Base-by-base conservation (phyloP, 768 basidiomycete genomes). In the Leucocoprinus sp. region DNA sequence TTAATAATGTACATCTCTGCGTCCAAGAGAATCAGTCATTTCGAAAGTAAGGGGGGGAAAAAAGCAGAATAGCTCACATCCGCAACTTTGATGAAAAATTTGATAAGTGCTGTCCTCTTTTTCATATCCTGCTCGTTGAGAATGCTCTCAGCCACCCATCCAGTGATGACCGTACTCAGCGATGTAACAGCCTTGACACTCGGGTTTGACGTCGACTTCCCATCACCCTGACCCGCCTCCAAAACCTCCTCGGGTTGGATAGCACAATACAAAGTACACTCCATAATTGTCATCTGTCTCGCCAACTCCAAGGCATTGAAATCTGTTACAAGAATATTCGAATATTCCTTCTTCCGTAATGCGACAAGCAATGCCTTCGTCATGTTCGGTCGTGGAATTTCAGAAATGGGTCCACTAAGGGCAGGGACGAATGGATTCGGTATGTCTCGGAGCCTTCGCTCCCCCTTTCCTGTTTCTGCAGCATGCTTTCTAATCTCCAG, bases 61-160 rank as follows among this genome's bases (percentile, higher is more conserved):
- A 43, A 37, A 45, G 50, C 29, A 26, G 27, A 35, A 29, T 44
- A 49, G 67, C 90, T 64, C 58, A 91, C 90, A 60, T 93, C 88
- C 12, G 88, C 84, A 42, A 96, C 72, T 65, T 95, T 95, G 72
- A 96, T 84, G 59, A 91, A 95, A 63, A 89, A 93, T 63, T 93
- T 93, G 57, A 95, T 73, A 51, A 93, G 57, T 6, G 59, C 48
- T 19, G 82, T 83, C 50, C 93, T 70, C 64, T 82, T 88, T 73
- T 90, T 93, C 54, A 81, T 75, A 63, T 98, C 95, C 42, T 71
- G 75, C 65, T 99, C 95, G 55, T 82, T 82, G 39, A 99, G 65
- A 50, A 99, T 93, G 56, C 84, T 84, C 65, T 98, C 95, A 7
- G 93, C 85, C 23, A 97, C 88, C 89, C 92, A 95, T 3, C 93